Percentiles rank a stretch among this genome's conserved stretches.
phyloP scores from a whole-genome alignment of 805 yeast species.

The Phaffomyces thermotolerans region DNA sequence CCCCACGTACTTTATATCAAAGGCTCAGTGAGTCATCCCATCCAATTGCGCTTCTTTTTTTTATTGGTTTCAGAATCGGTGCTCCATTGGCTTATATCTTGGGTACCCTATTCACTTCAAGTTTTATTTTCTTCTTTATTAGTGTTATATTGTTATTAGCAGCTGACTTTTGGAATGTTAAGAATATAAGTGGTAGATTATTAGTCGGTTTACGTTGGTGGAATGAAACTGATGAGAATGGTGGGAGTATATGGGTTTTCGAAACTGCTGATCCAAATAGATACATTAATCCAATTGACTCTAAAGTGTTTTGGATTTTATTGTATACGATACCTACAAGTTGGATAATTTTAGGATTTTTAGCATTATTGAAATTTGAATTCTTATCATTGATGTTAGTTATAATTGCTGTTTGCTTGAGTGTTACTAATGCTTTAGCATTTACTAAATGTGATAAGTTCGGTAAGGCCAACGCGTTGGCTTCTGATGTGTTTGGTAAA shows the following conservation, averaged over 20 bases:
- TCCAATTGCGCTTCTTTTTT: conserved; percentile 69
- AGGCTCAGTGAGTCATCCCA: conserved; percentile 66
- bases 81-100: conserved; percentile 63
- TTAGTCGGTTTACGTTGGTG: conserved; percentile 95
- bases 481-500: conserved; percentile 47
- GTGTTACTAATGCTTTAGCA: conserved; percentile 80
- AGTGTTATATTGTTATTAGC: conserved; percentile 67
- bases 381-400: conserved; percentile 60
- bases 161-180: conserved; percentile 90
- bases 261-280: conserved; percentile 73
- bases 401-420: conserved; percentile 59
- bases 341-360: conserved; percentile 68
- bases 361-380: conserved; percentile 75
- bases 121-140: conserved; percentile 72
- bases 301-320: conserved; percentile 80
- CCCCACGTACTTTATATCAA: conserved; percentile 30
- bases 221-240: conserved; percentile 67
- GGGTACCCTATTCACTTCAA: conserved; percentile 60
- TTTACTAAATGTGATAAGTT: conserved; percentile 90
- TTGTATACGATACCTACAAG: conserved; percentile 66
- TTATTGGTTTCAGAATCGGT: conserved; percentile 51
- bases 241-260: conserved; percentile 65
- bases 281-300: conserved; percentile 83
- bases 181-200: conserved; percentile 84
- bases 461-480: conserved; percentile 70